Evolutionary conservation across 495 filamentous ascomycete genomes (phyloP).

Genomic region (Lasiosphaeriaceae sp.): DNA sequence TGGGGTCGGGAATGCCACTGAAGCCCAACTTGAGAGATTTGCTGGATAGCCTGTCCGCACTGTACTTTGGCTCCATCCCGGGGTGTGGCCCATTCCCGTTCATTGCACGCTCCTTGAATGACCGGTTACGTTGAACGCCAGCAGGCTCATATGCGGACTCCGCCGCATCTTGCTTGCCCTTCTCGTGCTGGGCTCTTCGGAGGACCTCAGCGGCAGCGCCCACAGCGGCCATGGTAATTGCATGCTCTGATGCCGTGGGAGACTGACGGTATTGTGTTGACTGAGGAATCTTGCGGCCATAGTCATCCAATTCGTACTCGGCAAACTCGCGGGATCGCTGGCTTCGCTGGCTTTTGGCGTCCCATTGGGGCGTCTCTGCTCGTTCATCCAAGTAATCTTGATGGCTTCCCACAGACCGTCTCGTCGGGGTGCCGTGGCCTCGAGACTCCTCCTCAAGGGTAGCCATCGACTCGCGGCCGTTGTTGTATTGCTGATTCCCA

Average conservation of each 20-base stretch:
- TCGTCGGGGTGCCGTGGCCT: slow-evolving; percentile 31
- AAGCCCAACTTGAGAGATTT: slow-evolving; percentile 56
- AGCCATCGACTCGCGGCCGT: slow-evolving; percentile 34
- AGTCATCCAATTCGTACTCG: slow-evolving; percentile 51
- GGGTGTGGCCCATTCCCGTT: slow-evolving; percentile 44
- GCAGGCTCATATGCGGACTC: slow-evolving; percentile 28
- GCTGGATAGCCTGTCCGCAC: slow-evolving; percentile 55
- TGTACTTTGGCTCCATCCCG: slow-evolving; percentile 72
- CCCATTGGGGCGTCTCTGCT: slow-evolving; percentile 19
- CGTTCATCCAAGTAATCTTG: slow-evolving; percentile 25
- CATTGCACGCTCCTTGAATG: slow-evolving; percentile 54
- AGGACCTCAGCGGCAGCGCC: slow-evolving; percentile 46
- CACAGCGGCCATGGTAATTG: slow-evolving; percentile 49
- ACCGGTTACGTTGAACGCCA: slow-evolving; percentile 44
- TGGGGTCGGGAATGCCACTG: slow-evolving; percentile 57
- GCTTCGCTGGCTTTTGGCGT: too few relatives aligned
- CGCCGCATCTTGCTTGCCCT: slow-evolving; percentile 32
- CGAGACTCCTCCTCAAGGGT: slow-evolving; percentile 30
- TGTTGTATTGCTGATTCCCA: slow-evolving; percentile 30
- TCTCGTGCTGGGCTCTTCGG: slow-evolving; percentile 26
- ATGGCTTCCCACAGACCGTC: slow-evolving; percentile 32
- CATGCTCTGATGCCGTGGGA: slow-evolving; percentile 45
- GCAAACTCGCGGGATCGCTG: slow-evolving; percentile 24
- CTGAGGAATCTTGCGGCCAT: slow-evolving; percentile 49
- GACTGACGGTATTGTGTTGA: slow-evolving; percentile 34